phyloP scores from a whole-genome alignment of 805 yeast genomes.

The Candida ortonii region DNA sequence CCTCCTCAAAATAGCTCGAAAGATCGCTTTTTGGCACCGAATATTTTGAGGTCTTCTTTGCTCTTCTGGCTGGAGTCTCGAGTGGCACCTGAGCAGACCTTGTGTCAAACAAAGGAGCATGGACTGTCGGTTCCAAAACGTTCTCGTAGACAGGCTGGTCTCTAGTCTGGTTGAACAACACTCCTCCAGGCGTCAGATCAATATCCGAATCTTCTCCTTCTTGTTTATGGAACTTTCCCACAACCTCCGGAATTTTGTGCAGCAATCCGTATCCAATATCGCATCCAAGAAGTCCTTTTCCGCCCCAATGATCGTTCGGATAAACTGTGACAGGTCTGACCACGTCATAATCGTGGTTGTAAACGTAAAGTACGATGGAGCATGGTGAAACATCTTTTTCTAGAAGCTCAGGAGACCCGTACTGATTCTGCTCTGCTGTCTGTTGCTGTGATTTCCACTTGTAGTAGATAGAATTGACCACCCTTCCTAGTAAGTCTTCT shows the following conservation, averaged over 20 bases:
- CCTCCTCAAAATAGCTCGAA: slow-evolving; percentile 40
- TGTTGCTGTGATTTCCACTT: slow-evolving; percentile 22
- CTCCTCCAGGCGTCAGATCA: slow-evolving; percentile 26
- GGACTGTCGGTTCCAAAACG: slow-evolving; percentile 20
- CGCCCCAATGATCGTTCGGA: slow-evolving; percentile 76
- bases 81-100: no score
- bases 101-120: slow-evolving; percentile 26
- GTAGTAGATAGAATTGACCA: slow-evolving; percentile 54
- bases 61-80: slow-evolving; percentile 15
- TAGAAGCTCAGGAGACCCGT: slow-evolving; percentile 25
- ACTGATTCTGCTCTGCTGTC: slow-evolving; percentile 6
- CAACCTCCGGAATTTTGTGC: slow-evolving; percentile 67
- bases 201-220: slow-evolving; percentile 20
- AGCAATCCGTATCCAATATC: slow-evolving; percentile 92
- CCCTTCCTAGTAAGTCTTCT: slow-evolving; percentile 69
- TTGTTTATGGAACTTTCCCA: slow-evolving; percentile 38
- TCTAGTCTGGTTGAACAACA: slow-evolving; percentile 17
- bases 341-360: slow-evolving; percentile 82
- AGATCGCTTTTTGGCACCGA: slow-evolving; percentile 27
- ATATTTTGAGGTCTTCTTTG: slow-evolving; percentile 15
- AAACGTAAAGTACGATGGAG: slow-evolving; percentile 62
- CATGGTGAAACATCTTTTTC: slow-evolving; percentile 16
- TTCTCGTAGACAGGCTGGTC: slow-evolving; percentile 14
- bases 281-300: slow-evolving; percentile 83
- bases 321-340: slow-evolving; percentile 84